These are phyloP conservation scores for Coniella lustricola DNA, from an alignment of 2,329 filamentous ascomycete genomes.

Conservation along the genomic window DNA sequence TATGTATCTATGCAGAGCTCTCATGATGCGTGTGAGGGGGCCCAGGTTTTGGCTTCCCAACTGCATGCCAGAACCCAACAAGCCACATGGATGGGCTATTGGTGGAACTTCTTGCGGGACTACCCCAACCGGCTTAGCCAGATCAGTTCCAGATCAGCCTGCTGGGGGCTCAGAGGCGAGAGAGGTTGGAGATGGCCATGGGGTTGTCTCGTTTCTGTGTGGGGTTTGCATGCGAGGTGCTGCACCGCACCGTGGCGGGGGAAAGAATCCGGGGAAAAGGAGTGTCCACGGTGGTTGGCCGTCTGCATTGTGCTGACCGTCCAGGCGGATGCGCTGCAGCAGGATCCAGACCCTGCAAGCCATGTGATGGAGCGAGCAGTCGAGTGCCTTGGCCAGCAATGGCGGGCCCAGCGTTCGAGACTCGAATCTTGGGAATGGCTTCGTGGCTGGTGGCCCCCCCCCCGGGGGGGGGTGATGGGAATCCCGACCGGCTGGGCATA, in stretches of 20 bases:
- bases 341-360: too few species aligned
- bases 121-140: neutral
- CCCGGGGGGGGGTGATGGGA: too few species aligned
- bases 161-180: neutral
- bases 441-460: too few species aligned
- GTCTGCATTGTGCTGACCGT: too few species aligned
- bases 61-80: neutral
- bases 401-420: too few species aligned
- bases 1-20: neutral
- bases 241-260: neutral
- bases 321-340: too few species aligned
- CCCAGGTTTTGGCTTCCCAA: neutral
- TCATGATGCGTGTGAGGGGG: neutral
- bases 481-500: too few species aligned
- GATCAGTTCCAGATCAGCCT: neutral
- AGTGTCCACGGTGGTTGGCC: too few species aligned
- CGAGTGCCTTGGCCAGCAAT: too few species aligned
- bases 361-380: too few species aligned
- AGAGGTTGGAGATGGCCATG: neutral
- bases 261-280: constrained; percentile 3
- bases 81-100: constrained; percentile 1
- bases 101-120: constrained; percentile 12
- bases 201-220: neutral
- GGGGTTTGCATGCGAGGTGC: neutral
- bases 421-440: too few species aligned